These are phyloP conservation scores for Vitis labrusca DNA, from an alignment of 164 flowering plant species.

Conservation along the genomic window DNA sequence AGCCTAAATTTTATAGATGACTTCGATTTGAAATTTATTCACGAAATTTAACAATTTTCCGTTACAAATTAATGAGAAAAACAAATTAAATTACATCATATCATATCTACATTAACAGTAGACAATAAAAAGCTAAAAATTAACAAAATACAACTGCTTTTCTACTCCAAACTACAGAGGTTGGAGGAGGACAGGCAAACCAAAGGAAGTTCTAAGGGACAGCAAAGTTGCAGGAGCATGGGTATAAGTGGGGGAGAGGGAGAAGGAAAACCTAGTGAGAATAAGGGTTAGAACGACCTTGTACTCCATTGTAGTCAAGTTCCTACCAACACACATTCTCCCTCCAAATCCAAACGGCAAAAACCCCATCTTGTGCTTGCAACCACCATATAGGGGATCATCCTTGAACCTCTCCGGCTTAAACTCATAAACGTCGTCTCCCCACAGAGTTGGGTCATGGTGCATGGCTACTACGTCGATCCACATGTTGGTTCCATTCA, in stretches of 20 bases:
- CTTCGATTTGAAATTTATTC: too few species aligned
- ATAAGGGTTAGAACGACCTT: constrained; percentile 59
- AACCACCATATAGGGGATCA: constrained; percentile 56
- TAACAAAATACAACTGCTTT: too few species aligned
- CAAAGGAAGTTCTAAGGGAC: constrained; percentile 62
- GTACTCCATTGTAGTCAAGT: constrained; percentile 72
- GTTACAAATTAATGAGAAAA: too few species aligned
- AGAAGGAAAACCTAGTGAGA: constrained; percentile 64
- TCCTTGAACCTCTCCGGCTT: constrained; percentile 78
- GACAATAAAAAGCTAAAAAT: too few species aligned
- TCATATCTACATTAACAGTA: too few species aligned
- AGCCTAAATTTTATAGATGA: too few species aligned
- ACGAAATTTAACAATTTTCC: too few species aligned
- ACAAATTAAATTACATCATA: too few species aligned
- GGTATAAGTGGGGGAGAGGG: constrained; percentile 58
- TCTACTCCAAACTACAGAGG: constrained; percentile 25
- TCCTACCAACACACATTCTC: constrained; percentile 81
- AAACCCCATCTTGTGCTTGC: constrained; percentile 88
- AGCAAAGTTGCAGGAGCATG: constrained; percentile 72
- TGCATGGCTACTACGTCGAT: constrained; percentile 77
- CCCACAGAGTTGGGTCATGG: constrained; percentile 80
- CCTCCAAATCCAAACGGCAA: constrained; percentile 95
- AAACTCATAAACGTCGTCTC: constrained; percentile 69
- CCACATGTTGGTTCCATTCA: constrained; percentile 89
- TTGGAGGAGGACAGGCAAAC: constrained; percentile 60